Percentiles rank a stretch among this genome's conserved stretches.
phyloP scores from a whole-genome alignment of 225 moss, liverwort and hornwort genomes.

The Straminergon stramineum region DNA sequence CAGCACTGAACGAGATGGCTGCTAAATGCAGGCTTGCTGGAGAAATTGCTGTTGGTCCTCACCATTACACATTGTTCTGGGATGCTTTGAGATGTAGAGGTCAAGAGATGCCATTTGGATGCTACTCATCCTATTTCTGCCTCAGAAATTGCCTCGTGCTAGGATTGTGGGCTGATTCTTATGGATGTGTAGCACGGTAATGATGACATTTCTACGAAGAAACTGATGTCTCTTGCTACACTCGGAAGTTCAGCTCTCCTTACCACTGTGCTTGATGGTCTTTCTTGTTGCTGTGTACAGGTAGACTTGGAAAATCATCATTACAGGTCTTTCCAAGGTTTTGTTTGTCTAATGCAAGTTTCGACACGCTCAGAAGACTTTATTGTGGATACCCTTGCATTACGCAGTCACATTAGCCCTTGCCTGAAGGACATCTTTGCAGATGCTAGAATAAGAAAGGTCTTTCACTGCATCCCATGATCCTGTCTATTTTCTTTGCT shows the following conservation, averaged over 20 bases:
- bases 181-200: background rate
- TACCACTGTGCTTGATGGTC: background rate
- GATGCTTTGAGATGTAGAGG: background rate
- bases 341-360: slow-evolving; percentile 95
- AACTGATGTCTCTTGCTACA: background rate
- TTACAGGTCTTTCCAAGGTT: slow-evolving; percentile 97
- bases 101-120: background rate
- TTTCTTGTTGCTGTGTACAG: slow-evolving; percentile 29
- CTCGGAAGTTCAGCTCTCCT: background rate
- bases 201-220: background rate
- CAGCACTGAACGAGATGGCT: slow-evolving; percentile 58
- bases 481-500: background rate
- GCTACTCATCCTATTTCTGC: background rate
- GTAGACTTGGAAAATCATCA: slow-evolving; percentile 96
- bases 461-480: background rate
- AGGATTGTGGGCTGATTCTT: background rate
- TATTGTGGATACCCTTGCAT: slow-evolving; percentile 75
- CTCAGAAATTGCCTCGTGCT: background rate
- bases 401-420: slow-evolving; percentile 71
- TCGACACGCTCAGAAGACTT: slow-evolving; percentile 95
- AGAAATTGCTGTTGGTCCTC: slow-evolving; percentile 80
- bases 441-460: slow-evolving; percentile 62
- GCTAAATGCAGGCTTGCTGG: slow-evolving; percentile 62
- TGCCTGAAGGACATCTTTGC: slow-evolving; percentile 71
- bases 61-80: background rate